Percentiles rank a stretch among this genome's conserved stretches.
phyloP scores from a whole-genome alignment of 805 yeast genomes.

The Metschnikowia koreensis region DNA sequence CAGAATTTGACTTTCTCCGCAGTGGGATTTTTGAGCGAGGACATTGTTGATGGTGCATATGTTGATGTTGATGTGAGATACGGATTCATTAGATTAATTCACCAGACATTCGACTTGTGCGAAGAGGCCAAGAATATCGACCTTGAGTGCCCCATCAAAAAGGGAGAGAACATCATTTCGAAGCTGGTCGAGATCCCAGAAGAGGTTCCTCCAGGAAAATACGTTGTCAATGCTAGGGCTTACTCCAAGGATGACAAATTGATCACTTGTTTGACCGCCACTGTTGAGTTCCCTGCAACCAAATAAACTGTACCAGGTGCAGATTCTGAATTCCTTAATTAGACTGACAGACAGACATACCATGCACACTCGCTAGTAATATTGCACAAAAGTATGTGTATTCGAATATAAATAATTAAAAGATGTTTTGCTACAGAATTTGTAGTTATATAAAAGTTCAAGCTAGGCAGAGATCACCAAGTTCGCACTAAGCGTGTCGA shows the following conservation, averaged over 20 bases:
- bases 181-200: conserved; percentile 82
- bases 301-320: not conserved
- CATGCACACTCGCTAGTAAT: not conserved
- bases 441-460: not conserved
- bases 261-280: conserved; percentile 80
- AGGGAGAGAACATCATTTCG: conserved; percentile 64
- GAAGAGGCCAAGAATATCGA: conserved; percentile 83
- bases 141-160: conserved; percentile 74
- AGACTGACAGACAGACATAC: not conserved
- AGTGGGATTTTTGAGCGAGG: conserved; percentile 54
- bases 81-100: conserved; percentile 84
- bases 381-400: not conserved
- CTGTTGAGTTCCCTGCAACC: conserved; percentile 52
- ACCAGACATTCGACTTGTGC: conserved; percentile 91
- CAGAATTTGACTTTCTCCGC: conserved; percentile 77
- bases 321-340: not conserved
- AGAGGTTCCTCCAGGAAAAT: conserved; percentile 95
- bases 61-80: conserved; percentile 91
- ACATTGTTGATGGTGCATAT: conserved; percentile 81
- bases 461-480: conserved; percentile 57
- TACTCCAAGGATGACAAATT: conserved; percentile 79
- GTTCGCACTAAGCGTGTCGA: conserved; percentile 73
- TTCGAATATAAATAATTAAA: not conserved
- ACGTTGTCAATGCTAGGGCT: conserved; percentile 84
- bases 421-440: not conserved